These are phyloP conservation scores for Daldinia concentrica DNA, from an alignment of 495 filamentous ascomycete genomes.

Conservation along the genomic window DNA sequence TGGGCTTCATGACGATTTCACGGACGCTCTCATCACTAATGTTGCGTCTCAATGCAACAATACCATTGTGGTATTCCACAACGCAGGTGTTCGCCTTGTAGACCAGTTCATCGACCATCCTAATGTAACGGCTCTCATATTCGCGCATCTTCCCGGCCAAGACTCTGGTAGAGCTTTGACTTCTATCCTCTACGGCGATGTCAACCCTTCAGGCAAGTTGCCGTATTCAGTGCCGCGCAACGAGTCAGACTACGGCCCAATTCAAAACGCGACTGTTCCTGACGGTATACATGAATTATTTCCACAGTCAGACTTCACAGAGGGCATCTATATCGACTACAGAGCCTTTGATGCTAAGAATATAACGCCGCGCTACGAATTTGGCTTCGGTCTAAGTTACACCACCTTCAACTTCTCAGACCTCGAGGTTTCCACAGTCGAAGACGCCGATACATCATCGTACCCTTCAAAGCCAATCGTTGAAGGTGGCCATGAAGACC, in stretches of 20 bases:
- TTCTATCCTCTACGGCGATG: constrained; percentile 67
- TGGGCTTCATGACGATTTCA: constrained; percentile 58
- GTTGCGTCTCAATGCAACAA: constrained; percentile 66
- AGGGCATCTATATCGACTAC: constrained; percentile 74
- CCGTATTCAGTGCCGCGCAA: constrained; percentile 76
- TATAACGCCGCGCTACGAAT: constrained; percentile 72
- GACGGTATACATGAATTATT: constrained; percentile 51
- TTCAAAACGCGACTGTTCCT: constrained; percentile 48
- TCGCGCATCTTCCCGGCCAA: constrained; percentile 69
- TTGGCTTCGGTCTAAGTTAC: constrained; percentile 77
- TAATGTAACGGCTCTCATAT: constrained; percentile 71
- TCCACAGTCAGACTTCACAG: constrained; percentile 71
- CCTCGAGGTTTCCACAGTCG: constrained; percentile 48
- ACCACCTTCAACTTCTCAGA: constrained; percentile 66
- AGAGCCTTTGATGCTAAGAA: constrained; percentile 70
- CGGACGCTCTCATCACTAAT: constrained; percentile 64
- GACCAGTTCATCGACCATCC: constrained; percentile 67
- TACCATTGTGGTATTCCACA: constrained; percentile 71
- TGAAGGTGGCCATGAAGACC: constrained; percentile 65
- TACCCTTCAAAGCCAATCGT: constrained; percentile 54
- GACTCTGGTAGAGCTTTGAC: constrained; percentile 66
- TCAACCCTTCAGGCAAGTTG: constrained; percentile 69
- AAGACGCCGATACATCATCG: constrained; percentile 40
- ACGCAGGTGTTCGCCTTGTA: constrained; percentile 65
- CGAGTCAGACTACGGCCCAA: constrained; percentile 66